Evolutionary conservation across 2,329 filamentous ascomycete genomes (phyloP).

Genomic region (Cytospora paraplurivora): DNA sequence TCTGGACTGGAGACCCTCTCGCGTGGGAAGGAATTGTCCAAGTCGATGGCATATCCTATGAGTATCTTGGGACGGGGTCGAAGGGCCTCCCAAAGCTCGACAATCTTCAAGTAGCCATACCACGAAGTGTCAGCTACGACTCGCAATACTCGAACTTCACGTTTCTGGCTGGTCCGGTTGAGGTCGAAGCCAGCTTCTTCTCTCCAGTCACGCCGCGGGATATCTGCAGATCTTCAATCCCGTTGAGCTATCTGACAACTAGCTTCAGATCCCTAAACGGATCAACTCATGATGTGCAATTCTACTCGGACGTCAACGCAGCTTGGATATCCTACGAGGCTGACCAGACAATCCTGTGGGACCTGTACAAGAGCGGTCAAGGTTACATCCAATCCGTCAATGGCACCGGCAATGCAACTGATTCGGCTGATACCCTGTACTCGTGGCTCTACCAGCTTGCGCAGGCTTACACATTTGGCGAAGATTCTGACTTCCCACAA

Average conservation of each 20-base stretch:
- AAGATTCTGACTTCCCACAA: constrained; percentile 56
- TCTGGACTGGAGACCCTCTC: constrained; percentile 23
- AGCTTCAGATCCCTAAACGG: constrained; percentile 63
- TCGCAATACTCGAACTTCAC: constrained; percentile 33
- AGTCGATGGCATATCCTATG: constrained; percentile 39
- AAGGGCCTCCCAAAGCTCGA: constrained; percentile 41
- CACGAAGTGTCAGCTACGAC: constrained; percentile 30
- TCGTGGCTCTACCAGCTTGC: constrained; percentile 28
- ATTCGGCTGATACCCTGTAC: constrained; percentile 18
- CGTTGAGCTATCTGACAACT: constrained; percentile 72
- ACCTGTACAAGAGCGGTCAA: constrained; percentile 45
- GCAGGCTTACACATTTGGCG: constrained; percentile 26
- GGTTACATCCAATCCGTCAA: constrained; percentile 45
- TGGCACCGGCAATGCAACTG: constrained; percentile 9
- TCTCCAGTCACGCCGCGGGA: constrained; percentile 77
- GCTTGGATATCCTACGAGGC: constrained; percentile 76
- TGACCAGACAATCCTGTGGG: constrained; percentile 68
- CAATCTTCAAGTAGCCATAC: constrained; percentile 30
- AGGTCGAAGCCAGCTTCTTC: constrained; percentile 53
- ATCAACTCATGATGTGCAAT: constrained; percentile 46
- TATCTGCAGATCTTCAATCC: constrained; percentile 74
- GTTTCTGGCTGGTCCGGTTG: constrained; percentile 36
- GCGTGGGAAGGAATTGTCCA: constrained; percentile 31
- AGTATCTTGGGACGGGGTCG: constrained; percentile 46
- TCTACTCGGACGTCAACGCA: constrained; percentile 67